Conservation (phyloP, 257 asterid genomes). For the Solanum chilense region DNA sequence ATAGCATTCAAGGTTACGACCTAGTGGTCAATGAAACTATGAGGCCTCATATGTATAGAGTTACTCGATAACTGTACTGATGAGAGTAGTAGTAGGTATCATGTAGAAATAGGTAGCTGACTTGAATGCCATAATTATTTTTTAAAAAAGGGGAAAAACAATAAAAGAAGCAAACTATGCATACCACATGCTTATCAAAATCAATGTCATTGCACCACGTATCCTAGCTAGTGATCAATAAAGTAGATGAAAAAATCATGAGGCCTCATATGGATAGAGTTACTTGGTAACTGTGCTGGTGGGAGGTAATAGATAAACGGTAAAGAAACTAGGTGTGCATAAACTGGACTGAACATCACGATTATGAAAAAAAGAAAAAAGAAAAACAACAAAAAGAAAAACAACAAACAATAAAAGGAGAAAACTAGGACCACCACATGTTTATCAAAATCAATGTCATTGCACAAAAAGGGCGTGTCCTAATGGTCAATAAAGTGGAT, state of each 20-base stretch:
- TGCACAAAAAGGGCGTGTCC: slow-evolving; percentile 9
- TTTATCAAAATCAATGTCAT: slow-evolving; percentile 50
- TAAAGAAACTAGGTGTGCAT: neutral
- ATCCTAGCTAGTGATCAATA: neutral
- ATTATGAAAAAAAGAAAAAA: neutral
- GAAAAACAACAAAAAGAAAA: too few relatives aligned
- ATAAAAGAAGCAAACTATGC: neutral
- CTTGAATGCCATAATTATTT: too few relatives aligned
- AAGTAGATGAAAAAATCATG: neutral
- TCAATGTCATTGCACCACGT: slow-evolving; percentile 38
- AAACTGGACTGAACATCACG: neutral
- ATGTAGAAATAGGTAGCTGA: too few relatives aligned
- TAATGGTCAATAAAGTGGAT: neutral
- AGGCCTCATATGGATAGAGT: neutral
- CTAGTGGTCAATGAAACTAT: neutral
- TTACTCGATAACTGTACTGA: neutral
- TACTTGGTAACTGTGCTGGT: neutral
- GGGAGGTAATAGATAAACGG: neutral
- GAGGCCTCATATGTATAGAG: neutral
- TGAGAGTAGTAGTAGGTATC: too few relatives aligned
- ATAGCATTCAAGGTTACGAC: neutral
- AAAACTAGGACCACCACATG: slow-evolving; percentile 36
- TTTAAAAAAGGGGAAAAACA: neutral
- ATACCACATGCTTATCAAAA: slow-evolving; percentile 63
- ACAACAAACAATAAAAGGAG: too few relatives aligned